Base-by-base conservation (phyloP, 176 grass and related monocot genomes). In the Paspalum vaginatum region DNA sequence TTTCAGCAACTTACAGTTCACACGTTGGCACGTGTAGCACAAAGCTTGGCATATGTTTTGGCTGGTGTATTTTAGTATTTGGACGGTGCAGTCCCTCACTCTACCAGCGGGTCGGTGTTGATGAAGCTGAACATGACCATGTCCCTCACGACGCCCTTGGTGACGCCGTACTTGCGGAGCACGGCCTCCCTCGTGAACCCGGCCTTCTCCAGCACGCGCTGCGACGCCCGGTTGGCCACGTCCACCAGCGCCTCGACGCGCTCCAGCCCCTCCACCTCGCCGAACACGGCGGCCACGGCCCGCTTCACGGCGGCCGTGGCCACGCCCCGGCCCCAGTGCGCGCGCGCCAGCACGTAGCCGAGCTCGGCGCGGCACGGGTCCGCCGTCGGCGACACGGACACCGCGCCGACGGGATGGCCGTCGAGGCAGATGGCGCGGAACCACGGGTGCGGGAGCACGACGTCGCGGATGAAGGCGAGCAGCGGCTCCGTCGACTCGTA, bases 151-250 rank as follows among this genome's bases (percentile, higher is more conserved):
- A 0, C 27, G 9, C 86, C 94, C 74, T 89, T 91, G 38, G 58
- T 2, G 54, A 84, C 44, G 77, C 15, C 8, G 48, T 85, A 86
- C 65, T 57, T 87, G 26, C 88, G 85, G 20, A 97, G 74, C 68
- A 97, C 85, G 49, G 89, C 89, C 60, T 97, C 91, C 61, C 88
- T 70, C 42, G n/a, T 46, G 76, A 97, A 97, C 54, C 94, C 94
- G 69, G 72, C 85, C 83, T 97, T 97, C 94, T 92, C 82, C 64
- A 97, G 80, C 76, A 97, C 91, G 67, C 85, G 91, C 83, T 97
- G 94, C 24, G 91, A 94, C 24, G 79, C 91, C 37, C 17, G 75
- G 78, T 97, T 90, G 11, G 53, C 44, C 18, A 90, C 87, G 50
- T 92, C 89, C 45, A 97, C 94, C 17, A 92, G 65, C 71, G 89